A percentile compares a stretch with the other conserved stretches of the same genome.
Conservation (phyloP, 352 stramenopile species). For the Thraustochytrium striatum region DNA sequence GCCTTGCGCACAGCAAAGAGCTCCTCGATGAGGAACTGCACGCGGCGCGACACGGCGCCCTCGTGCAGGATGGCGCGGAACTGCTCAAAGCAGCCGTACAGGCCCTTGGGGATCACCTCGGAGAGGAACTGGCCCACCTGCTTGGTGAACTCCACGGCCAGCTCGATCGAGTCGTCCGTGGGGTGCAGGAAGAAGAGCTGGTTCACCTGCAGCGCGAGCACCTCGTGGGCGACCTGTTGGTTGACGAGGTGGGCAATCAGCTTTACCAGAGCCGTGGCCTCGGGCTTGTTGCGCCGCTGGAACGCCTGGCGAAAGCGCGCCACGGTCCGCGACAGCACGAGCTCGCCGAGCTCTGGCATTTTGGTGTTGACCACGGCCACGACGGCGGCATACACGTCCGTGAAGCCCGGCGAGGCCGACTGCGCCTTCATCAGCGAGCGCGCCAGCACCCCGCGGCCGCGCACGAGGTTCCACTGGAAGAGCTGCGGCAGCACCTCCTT, state of each 20-base stretch:
- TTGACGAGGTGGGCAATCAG: slow-evolving; percentile 98
- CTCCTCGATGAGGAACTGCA: slow-evolving; percentile 97
- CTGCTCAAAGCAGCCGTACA: slow-evolving; percentile 83
- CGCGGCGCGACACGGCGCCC: slow-evolving; percentile 88
- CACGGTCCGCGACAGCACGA: slow-evolving; percentile 86
- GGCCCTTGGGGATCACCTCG: slow-evolving; percentile 68
- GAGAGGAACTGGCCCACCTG: slow-evolving; percentile 82
- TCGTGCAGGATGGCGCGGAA: slow-evolving; percentile 96
- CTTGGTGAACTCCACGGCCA: slow-evolving; percentile 95
- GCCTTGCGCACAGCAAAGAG: slow-evolving; percentile 92
- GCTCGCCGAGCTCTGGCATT: slow-evolving; percentile 93
- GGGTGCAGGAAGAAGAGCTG: slow-evolving; percentile 92
- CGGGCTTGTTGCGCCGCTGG: slow-evolving; percentile 90
- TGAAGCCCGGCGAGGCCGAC: slow-evolving; percentile 88
- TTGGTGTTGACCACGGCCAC: slow-evolving; percentile 98
- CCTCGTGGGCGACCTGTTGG: slow-evolving; percentile 94
- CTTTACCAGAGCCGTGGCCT: slow-evolving; percentile 81
- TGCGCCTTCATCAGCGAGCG: slow-evolving; percentile 92
- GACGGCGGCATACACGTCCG: slow-evolving; percentile 91
- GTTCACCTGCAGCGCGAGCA: slow-evolving; percentile 94
- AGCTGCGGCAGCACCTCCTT: slow-evolving; percentile 90
- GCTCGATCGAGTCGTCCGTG: slow-evolving; percentile 96
- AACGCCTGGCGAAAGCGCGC: slow-evolving; percentile 90
- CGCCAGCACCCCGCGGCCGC: slow-evolving; percentile 85
- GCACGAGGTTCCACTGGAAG: slow-evolving; percentile 95